Percentiles rank a stretch among this genome's conserved stretches.
Evolutionary conservation across 2,329 filamentous ascomycete species (phyloP).

Genomic region (Fonsecaea multimorphosa): DNA sequence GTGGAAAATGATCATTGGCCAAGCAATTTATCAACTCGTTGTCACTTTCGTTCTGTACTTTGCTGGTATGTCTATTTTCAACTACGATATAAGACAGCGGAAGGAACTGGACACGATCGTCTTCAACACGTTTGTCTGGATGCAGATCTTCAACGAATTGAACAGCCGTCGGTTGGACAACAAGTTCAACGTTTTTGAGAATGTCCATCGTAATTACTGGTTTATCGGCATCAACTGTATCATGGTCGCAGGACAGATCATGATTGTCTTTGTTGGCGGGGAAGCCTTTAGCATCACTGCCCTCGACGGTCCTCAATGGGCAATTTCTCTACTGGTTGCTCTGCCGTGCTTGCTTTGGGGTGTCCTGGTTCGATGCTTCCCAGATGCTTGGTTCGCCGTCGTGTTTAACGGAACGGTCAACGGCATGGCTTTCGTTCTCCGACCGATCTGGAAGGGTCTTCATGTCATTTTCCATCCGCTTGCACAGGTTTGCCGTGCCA

Average conservation of each 20-base stretch:
- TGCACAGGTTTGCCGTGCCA: constrained; percentile 38
- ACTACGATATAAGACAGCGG: constrained; percentile 55
- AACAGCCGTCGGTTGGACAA: constrained; percentile 97
- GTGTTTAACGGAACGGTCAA: constrained; percentile 58
- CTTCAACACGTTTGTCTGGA: constrained; percentile 99
- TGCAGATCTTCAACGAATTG: constrained; percentile 99
- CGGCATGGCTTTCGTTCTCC: constrained; percentile 60
- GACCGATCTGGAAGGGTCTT: constrained; percentile 46
- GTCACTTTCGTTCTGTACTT: constrained; percentile 85
- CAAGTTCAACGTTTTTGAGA: constrained; percentile 93
- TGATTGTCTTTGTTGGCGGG: constrained; percentile 89
- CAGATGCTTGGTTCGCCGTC: constrained; percentile 65
- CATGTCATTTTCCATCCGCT: constrained; percentile 43
- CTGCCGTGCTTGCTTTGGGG: constrained; percentile 85
- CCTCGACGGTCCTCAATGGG: constrained; percentile 81
- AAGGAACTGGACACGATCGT: constrained; percentile 76
- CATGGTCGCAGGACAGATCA: constrained; percentile 86
- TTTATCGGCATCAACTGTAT: constrained; percentile 84
- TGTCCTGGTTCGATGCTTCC: constrained; percentile 78
- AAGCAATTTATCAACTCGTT: constrained; percentile 84
- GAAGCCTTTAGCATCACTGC: constrained; percentile 75
- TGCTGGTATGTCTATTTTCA: constrained; percentile 67
- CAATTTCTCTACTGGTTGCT: constrained; percentile 81
- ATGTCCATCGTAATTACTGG: constrained; percentile 82
- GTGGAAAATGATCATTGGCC: constrained; percentile 99